Percentiles rank a stretch among this genome's conserved stretches.
phyloP scores from a whole-genome alignment of 1,284 basidiomycete species.

The Mycosarcoma mackinlayi region DNA sequence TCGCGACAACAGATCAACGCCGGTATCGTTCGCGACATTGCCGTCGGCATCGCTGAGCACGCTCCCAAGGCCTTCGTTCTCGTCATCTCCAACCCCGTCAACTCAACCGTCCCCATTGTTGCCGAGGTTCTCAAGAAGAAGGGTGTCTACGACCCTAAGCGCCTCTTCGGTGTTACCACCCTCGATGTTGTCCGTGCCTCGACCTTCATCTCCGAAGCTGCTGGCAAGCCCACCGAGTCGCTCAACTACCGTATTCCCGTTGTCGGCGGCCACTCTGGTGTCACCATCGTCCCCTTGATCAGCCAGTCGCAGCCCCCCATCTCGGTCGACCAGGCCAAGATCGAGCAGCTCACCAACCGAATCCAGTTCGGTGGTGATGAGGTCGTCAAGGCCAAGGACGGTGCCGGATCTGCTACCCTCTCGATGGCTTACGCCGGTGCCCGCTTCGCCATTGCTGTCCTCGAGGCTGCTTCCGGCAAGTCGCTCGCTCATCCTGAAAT shows the following conservation, averaged over 20 bases:
- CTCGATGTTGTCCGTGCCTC: conserved; percentile 97
- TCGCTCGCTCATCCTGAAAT: conserved; percentile 53
- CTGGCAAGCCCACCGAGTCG: conserved; percentile 76
- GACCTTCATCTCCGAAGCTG: conserved; percentile 88
- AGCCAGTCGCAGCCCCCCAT: conserved; percentile 75
- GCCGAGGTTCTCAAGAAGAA: conserved; percentile 94
- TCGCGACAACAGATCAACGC: conserved; percentile 85
- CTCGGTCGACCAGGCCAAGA: conserved; percentile 68
- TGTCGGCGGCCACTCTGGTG: conserved; percentile 94
- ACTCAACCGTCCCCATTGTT: conserved; percentile 97
- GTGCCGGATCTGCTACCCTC: conserved; percentile 87
- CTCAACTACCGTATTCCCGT: conserved; percentile 77
- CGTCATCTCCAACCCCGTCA: conserved; percentile 95
- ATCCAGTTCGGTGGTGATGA: conserved; percentile 95
- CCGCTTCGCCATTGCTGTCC: conserved; percentile 60
- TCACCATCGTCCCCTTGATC: conserved; percentile 94
- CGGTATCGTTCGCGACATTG: conserved; percentile 92
- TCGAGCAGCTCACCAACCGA: conserved; percentile 80
- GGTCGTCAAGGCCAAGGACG: conserved; percentile 88
- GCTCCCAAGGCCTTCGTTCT: conserved; percentile 92
- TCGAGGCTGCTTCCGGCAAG: conserved; percentile 64
- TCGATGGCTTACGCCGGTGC: conserved; percentile 84
- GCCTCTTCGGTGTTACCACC: conserved; percentile 94
- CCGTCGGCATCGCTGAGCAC: conserved; percentile 83
- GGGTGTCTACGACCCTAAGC: conserved; percentile 82